A percentile compares a stretch with the other conserved stretches of the same genome.
Conservation (phyloP, 1,139 yeast genomes). For the Yamadazyma membranifaciens region DNA sequence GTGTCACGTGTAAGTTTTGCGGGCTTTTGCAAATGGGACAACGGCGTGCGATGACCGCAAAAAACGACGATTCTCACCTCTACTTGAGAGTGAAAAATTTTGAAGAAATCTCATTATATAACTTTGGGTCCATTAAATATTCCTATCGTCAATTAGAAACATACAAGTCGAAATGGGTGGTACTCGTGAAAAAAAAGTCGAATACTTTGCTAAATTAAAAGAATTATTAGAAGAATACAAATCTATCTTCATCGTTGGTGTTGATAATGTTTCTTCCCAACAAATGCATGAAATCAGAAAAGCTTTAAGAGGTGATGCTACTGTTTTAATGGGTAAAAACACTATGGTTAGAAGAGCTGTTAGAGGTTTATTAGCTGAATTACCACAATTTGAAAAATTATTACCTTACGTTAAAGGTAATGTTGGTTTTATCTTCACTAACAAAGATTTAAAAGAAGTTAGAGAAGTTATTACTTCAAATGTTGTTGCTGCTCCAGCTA, state of each 20-base stretch:
- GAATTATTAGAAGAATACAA: constrained; percentile 94
- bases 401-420: constrained; percentile 95
- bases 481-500: constrained; percentile 99
- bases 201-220: constrained; percentile 94
- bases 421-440: constrained; percentile 99
- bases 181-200: constrained; percentile 94
- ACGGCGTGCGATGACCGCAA: constrained; percentile 1
- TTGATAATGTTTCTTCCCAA: constrained; percentile 99
- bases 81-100: constrained; percentile 10
- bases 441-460: constrained; percentile 85
- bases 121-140: constrained; percentile 74
- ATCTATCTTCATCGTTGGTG: constrained; percentile 98
- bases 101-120: constrained; percentile 8
- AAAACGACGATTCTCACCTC: neutral
- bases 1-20: constrained; percentile 4
- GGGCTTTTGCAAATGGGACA: constrained; percentile 8
- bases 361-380: constrained; percentile 90
- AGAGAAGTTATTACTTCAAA: constrained; percentile 85
- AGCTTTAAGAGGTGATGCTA: constrained; percentile 92
- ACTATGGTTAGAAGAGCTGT: constrained; percentile 99
- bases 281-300: constrained; percentile 99
- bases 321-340: constrained; percentile 99
- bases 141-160: constrained; percentile 70
- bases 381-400: constrained; percentile 94
- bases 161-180: constrained; percentile 98